Conservation (phyloP, 176 grass and related monocot genomes). For the Rhynchospora tenuis region DNA sequence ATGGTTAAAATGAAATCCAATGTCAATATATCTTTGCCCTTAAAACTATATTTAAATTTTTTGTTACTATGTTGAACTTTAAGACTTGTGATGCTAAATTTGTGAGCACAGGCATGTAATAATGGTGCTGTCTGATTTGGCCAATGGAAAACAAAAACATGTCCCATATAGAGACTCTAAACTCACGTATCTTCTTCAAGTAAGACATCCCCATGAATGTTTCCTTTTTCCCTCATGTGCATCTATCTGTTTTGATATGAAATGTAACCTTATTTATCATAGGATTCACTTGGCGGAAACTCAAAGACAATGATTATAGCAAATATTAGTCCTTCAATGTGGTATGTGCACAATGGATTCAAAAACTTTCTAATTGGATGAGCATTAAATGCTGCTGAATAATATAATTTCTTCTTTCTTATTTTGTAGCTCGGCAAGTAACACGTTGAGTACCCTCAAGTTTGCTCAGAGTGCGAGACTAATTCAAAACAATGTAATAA, state of each 20-base stretch:
- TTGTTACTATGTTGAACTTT: slow-evolving; percentile 4
- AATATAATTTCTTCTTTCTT: slow-evolving; percentile 20
- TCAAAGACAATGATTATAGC: slow-evolving; percentile 99
- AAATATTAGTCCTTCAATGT: slow-evolving; percentile 89
- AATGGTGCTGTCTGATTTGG: slow-evolving; percentile 89
- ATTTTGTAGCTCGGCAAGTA: slow-evolving; percentile 53
- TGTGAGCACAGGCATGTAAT: slow-evolving; percentile 80
- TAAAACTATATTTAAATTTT: neutral
- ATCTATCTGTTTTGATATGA: slow-evolving; percentile 19
- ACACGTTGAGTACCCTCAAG: slow-evolving; percentile 96
- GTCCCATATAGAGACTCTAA: slow-evolving; percentile 97
- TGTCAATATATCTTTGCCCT: neutral
- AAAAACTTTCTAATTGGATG: slow-evolving; percentile 4
- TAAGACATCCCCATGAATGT: slow-evolving; percentile 11
- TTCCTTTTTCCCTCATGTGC: neutral
- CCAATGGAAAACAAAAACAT: slow-evolving; percentile 79
- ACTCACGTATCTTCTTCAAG: slow-evolving; percentile 97
- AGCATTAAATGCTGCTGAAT: slow-evolving; percentile 11
- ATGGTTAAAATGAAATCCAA: neutral
- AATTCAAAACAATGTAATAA: slow-evolving; percentile 96
- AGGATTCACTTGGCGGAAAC: slow-evolving; percentile 98
- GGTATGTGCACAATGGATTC: slow-evolving; percentile 32
- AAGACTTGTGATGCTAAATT: neutral
- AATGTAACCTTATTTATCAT: slow-evolving; percentile 20
- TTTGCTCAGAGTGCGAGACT: slow-evolving; percentile 95